Conservation (phyloP, 495 filamentous ascomycete species). For the Cudoniella acicularis region DNA sequence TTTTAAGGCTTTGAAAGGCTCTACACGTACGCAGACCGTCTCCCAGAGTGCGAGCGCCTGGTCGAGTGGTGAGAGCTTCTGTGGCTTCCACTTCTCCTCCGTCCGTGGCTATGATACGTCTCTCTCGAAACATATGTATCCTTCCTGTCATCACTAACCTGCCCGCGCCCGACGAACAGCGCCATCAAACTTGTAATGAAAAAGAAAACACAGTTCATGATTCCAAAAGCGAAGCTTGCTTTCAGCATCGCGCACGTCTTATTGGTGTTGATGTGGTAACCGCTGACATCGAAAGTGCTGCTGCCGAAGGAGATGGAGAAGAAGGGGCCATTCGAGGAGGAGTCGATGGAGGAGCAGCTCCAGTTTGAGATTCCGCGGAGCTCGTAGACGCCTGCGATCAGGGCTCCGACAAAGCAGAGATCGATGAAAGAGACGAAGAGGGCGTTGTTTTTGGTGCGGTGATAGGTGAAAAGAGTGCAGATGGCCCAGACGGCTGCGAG, state of each 20-base stretch:
- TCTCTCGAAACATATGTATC: slow-evolving; percentile 35
- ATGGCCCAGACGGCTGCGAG: slow-evolving; percentile 76
- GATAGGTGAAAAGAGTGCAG: slow-evolving; percentile 77
- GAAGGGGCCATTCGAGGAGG: slow-evolving; percentile 20
- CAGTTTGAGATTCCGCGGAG: slow-evolving; percentile 64
- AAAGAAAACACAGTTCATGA: slow-evolving; percentile 85
- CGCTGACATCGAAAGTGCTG: slow-evolving; percentile 48
- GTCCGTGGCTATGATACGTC: slow-evolving; percentile 40
- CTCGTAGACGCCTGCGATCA: slow-evolving; percentile 76
- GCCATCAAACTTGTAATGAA: slow-evolving; percentile 65
- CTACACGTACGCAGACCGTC: slow-evolving; percentile 29
- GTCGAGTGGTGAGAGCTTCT: slow-evolving; percentile 18
- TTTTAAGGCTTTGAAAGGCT: too few relatives aligned
- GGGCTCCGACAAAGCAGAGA: slow-evolving; percentile 73
- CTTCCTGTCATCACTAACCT: slow-evolving; percentile 34
- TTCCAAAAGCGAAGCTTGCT: slow-evolving; percentile 78
- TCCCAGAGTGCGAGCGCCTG: slow-evolving; percentile 30
- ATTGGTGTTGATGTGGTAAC: slow-evolving; percentile 47
- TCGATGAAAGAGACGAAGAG: slow-evolving; percentile 77
- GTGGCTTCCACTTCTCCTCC: slow-evolving; percentile 38
- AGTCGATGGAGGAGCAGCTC: slow-evolving; percentile 59
- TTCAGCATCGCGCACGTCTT: slow-evolving; percentile 89
- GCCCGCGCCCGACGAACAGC: slow-evolving; percentile 49
- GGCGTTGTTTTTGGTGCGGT: slow-evolving; percentile 65
- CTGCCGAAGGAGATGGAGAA: slow-evolving; percentile 58